Conservation (phyloP, 1,139 yeast species). For the Hyphopichia burtonii region DNA sequence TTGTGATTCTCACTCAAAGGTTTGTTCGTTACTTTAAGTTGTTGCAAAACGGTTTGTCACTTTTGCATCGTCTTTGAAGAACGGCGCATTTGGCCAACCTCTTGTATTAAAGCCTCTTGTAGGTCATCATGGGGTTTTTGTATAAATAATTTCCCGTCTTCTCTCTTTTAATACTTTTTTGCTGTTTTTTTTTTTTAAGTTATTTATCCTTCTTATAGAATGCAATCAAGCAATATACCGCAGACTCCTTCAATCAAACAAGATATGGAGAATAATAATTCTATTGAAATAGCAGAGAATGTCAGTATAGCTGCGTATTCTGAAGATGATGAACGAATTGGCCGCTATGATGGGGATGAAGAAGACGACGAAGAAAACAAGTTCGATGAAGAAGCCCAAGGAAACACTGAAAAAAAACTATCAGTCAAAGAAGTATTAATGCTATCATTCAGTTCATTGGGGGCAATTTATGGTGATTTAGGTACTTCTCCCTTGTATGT, state of each 20-base stretch:
- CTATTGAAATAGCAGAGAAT: neutral
- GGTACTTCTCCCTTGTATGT: conserved; percentile 63
- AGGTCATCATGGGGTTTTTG: too few species aligned
- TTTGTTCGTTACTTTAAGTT: too few species aligned
- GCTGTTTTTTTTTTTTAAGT: too few species aligned
- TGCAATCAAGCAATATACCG: too few species aligned
- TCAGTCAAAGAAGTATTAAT: conserved; percentile 22
- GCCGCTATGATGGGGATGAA: neutral
- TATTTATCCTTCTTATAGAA: too few species aligned
- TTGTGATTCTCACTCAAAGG: too few species aligned
- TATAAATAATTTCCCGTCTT: too few species aligned
- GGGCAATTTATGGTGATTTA: conserved; percentile 62
- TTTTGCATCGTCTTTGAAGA: too few species aligned
- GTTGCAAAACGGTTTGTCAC: too few species aligned
- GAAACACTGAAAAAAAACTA: conserved; percentile 10
- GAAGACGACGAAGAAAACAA: neutral
- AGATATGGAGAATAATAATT: neutral
- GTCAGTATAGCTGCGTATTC: neutral
- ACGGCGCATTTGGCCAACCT: too few species aligned
- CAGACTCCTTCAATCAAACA: neutral
- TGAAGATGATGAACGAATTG: neutral
- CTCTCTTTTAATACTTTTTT: too few species aligned
- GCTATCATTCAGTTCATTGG: conserved; percentile 41
- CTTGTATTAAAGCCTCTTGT: too few species aligned
- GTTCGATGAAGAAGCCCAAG: neutral